These are phyloP conservation scores for Tilletiaria anomala DNA, from an alignment of 1,284 basidiomycete genomes.

Conservation along the genomic window DNA sequence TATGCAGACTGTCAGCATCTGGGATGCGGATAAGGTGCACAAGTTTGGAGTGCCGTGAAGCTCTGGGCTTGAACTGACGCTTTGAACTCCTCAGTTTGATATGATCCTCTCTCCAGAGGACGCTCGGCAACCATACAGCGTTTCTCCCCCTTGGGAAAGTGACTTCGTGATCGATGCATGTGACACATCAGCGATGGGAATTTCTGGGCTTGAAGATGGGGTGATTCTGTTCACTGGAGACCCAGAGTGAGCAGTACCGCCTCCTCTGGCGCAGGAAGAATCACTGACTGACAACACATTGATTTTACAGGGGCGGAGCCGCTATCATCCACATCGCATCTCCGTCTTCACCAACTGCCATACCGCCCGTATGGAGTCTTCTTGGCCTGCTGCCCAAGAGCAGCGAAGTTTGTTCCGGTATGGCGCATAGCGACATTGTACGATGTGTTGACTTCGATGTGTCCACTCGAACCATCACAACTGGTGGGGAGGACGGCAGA, in stretches of 20 bases:
- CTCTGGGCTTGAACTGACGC: not conserved
- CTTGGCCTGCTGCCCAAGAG: conserved; percentile 12
- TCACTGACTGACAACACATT: too few species aligned
- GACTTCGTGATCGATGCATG: conserved; percentile 34
- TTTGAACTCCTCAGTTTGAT: conserved; percentile 11
- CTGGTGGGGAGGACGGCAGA: conserved; percentile 27
- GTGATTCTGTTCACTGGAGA: conserved; percentile 12
- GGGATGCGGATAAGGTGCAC: conserved; percentile 22
- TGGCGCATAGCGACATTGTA: conserved; percentile 25
- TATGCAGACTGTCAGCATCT: conserved; percentile 35
- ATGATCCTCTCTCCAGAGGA: conserved; percentile 7
- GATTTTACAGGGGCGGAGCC: conserved; percentile 10
- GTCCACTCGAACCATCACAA: conserved; percentile 11
- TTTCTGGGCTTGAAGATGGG: not conserved
- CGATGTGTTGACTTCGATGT: conserved; percentile 16
- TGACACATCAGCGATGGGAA: conserved; percentile 2
- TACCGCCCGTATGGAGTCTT: conserved; percentile 6
- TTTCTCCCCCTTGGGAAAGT: conserved; percentile 22
- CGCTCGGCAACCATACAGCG: conserved; percentile 3
- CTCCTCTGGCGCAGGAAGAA: too few species aligned
- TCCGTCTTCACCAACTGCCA: not conserved
- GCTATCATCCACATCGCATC: conserved; percentile 6
- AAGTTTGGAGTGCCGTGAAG: not conserved
- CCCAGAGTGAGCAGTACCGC: too few species aligned
- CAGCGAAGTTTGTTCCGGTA: conserved; percentile 8